phyloP scores from a whole-genome alignment of 2,329 filamentous ascomycete genomes.

The Trematosphaeria pertusa region DNA sequence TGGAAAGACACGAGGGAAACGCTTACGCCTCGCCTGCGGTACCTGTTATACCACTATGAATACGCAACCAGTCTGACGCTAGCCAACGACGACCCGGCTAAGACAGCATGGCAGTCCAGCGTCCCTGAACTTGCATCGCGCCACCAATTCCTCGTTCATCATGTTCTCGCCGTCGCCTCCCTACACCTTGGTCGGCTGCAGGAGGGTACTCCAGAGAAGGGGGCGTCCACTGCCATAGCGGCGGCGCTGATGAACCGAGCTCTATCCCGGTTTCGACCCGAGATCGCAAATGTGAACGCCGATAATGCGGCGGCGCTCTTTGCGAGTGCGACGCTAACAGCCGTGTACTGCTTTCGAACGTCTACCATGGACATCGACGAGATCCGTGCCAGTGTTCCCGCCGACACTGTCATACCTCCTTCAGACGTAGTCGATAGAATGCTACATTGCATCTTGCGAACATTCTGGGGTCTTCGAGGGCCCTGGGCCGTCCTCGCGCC shows the following conservation, averaged over 20 bases:
- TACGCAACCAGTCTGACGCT: constrained; percentile 41
- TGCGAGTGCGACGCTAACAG: constrained; percentile 40
- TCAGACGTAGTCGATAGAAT: constrained; percentile 34
- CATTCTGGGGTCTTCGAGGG: constrained; percentile 40
- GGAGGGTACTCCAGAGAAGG: constrained; percentile 18
- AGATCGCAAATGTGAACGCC: constrained; percentile 45
- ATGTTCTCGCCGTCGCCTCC: constrained; percentile 54
- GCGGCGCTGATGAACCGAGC: constrained; percentile 45
- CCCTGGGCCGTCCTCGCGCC: constrained; percentile 38
- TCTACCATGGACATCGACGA: constrained; percentile 40
- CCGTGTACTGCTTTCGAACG: constrained; percentile 44
- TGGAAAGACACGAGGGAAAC: constrained; percentile 36
- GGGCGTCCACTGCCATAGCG: constrained; percentile 35
- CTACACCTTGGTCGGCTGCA: constrained; percentile 54
- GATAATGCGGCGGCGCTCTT: constrained; percentile 53
- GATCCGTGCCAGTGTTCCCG: constrained; percentile 30
- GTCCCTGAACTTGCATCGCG: constrained; percentile 50
- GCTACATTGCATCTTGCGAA: constrained; percentile 31
- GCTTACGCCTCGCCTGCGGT: constrained; percentile 31
- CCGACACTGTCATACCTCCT: constrained; percentile 23
- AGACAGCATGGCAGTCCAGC: constrained; percentile 39
- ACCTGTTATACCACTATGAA: constrained; percentile 43
- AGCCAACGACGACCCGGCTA: constrained; percentile 36
- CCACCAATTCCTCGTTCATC: constrained; percentile 54
- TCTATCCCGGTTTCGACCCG: constrained; percentile 33